Evolutionary conservation across 2,329 filamentous ascomycete species (phyloP), one percentile per base, ranked within the genome.

Genomic region (Teratosphaeria gauchensis): DNA sequence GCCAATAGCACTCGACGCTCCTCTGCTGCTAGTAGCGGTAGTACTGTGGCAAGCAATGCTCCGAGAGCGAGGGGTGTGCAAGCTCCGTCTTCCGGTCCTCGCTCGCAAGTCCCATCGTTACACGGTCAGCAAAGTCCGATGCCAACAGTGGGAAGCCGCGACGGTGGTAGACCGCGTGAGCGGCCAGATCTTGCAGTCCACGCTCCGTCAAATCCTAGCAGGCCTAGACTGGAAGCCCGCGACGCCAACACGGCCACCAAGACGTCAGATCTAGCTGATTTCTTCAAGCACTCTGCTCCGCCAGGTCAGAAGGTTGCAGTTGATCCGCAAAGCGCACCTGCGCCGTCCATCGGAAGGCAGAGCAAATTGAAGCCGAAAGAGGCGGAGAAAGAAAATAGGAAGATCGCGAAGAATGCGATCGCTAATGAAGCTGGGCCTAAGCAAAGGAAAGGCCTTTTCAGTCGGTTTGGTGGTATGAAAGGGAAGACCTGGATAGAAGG

Each of bases 201-300:
- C 33, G 33, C 14, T 14, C 48, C 48, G 24, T 21, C 28, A 11
- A 38, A 21, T 9, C 11, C 42, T 21, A n/a, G n/a, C 19, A 55
- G 35, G n/a, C 48, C 59, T 8, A 56, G 51, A 24, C 35, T 58
- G 52, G 53, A 62, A 32, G 58, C 60, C 9, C 54, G 55, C 14
- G 51, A 32, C 19, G 38, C 59, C 8, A 55, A 55, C 3, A 38
- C 51, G 3, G 2, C 28, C 31, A 33, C 7, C 6, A n/a, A 19
- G 33, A 62, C 59, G 11, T 59, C 57, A n/a, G 58, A 60, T 7
- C 62, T 62, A 7, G 56, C 61, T 11, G 60, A 63, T 48, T 78
- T 78, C 61, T 59, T 78, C 46, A 70, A 70, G 33, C 73, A 71
- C 32, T 75, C 72, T 0, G 76, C 73, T 0, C 76, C 76, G 14